Evolutionary conservation across 768 basidiomycete species (phyloP).

Genomic region (Collybia mongolica): DNA sequence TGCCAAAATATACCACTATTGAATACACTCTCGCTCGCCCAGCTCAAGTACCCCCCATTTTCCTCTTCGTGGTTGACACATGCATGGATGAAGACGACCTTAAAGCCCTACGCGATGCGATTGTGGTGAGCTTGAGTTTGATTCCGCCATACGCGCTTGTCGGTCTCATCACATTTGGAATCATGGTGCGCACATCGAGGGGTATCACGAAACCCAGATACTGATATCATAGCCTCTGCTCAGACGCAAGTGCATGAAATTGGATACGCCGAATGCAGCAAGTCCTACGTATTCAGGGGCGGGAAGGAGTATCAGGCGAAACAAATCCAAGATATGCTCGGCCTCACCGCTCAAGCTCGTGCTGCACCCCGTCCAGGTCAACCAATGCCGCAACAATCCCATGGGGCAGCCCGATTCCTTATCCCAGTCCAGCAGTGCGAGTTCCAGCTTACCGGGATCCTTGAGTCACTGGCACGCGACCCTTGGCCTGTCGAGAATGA

Average conservation of each 20-base stretch:
- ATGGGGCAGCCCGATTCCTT: constrained; percentile 88
- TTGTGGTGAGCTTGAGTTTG: constrained; percentile 90
- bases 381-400: constrained; percentile 74
- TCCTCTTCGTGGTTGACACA: constrained; percentile 96
- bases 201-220: background rate
- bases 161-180: constrained; percentile 94
- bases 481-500: constrained; percentile 98
- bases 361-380: constrained; percentile 87
- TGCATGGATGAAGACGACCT: constrained; percentile 95
- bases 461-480: constrained; percentile 85
- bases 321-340: constrained; percentile 98
- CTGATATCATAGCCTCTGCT: background rate
- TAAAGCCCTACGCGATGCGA: constrained; percentile 91
- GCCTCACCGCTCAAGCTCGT: constrained; percentile 73
- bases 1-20: constrained; percentile 99
- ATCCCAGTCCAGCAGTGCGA: constrained; percentile 91
- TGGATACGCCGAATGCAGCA: constrained; percentile 93
- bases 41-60: constrained; percentile 91
- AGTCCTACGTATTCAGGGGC: constrained; percentile 98
- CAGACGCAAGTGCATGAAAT: constrained; percentile 99
- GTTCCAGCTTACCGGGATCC: constrained; percentile 91
- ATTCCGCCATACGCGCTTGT: constrained; percentile 94
- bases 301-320: constrained; percentile 95
- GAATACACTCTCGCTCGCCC: constrained; percentile 97
- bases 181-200: constrained; percentile 67